Conservation (phyloP, 768 basidiomycete species). For the Termitomyces sp. region DNA sequence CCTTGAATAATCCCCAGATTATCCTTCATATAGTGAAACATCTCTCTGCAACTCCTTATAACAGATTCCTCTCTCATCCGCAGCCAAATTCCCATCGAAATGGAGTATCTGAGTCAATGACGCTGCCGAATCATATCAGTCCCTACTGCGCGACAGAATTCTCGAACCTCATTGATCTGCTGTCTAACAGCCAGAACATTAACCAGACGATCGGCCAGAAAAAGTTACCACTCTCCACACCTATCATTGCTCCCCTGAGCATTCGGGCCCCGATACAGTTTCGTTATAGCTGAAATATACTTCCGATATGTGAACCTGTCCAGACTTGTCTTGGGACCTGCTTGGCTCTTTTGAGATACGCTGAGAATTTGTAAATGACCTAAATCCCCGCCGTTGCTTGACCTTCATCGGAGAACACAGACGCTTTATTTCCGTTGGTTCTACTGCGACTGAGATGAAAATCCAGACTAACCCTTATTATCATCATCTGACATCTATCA, state of each 20-base stretch:
- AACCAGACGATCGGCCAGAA: not conserved
- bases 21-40: not conserved
- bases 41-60: not conserved
- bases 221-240: not conserved
- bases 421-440: not conserved
- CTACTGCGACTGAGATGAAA: not conserved
- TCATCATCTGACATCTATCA: not conserved
- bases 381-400: not conserved
- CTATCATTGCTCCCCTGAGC: not conserved
- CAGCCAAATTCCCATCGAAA: conserved; percentile 7
- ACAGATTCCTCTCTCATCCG: conserved; percentile 2
- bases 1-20: not conserved
- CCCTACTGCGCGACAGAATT: not conserved
- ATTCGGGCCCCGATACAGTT: not conserved
- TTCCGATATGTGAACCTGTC: not conserved
- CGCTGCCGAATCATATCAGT: not conserved
- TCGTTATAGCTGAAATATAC: not conserved
- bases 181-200: not conserved
- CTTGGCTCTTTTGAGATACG: not conserved
- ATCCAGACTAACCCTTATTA: not conserved
- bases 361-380: not conserved
- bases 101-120: not conserved
- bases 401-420: not conserved
- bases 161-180: not conserved
- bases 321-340: too few relatives aligned